Evolutionary conservation across 371 early-diverging fungal species (phyloP).

Genomic region (Batkoa obscura): DNA sequence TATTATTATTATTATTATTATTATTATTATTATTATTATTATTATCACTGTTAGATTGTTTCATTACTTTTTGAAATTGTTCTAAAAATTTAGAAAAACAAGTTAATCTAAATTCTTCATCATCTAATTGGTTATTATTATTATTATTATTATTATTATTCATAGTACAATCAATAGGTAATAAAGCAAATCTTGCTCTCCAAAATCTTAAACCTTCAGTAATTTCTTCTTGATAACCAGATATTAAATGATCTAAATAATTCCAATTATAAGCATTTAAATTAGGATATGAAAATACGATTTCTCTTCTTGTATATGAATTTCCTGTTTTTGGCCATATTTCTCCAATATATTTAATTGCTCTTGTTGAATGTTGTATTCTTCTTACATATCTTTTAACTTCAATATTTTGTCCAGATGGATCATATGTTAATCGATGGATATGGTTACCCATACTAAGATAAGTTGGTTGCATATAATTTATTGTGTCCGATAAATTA

Average conservation of each 20-base stretch:
- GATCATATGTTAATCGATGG: constrained; percentile 52
- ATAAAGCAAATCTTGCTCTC: constrained; percentile 75
- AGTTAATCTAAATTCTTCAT: constrained; percentile 76
- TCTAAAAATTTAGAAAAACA: constrained; percentile 73
- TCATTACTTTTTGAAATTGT: constrained; percentile 38
- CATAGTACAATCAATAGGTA: constrained; percentile 52
- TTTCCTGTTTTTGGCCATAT: constrained; percentile 68
- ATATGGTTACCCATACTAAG: constrained; percentile 70
- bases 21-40: background rate
- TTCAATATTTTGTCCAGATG: constrained; percentile 52
- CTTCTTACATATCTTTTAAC: constrained; percentile 75
- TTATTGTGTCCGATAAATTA: background rate
- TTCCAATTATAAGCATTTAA: constrained; percentile 79
- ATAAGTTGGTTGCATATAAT: constrained; percentile 26
- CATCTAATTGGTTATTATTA: constrained; percentile 42
- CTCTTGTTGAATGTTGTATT: constrained; percentile 28
- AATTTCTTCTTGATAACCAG: constrained; percentile 69
- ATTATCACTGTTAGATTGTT: constrained; percentile 11
- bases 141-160: constrained; percentile 19
- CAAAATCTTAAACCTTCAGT: constrained; percentile 64
- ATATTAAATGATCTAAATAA: constrained; percentile 65
- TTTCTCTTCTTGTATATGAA: constrained; percentile 28
- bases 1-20: no score
- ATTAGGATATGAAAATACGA: constrained; percentile 55
- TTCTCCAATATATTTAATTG: constrained; percentile 50